phyloP scores from a whole-genome alignment of 2,329 filamentous ascomycete species.

The Ciborinia camelliae region DNA sequence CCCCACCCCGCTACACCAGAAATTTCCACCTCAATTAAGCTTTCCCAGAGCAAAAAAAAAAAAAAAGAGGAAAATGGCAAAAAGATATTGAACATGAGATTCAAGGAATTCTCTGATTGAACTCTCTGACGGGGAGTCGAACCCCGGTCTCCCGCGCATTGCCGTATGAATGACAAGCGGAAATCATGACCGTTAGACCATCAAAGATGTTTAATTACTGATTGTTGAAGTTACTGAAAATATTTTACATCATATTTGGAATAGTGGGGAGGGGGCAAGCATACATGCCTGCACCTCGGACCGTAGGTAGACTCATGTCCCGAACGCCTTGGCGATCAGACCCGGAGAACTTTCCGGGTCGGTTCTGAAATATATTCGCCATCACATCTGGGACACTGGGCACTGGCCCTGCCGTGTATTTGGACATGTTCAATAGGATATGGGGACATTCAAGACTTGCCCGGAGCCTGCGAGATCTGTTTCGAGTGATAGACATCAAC shows the following conservation, averaged over 20 bases:
- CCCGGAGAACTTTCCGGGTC: neutral
- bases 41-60: neutral
- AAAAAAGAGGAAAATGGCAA: neutral
- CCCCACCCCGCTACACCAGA: neutral
- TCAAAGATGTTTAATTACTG: slow-evolving; percentile 25
- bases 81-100: neutral
- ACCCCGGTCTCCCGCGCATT: slow-evolving; percentile 32
- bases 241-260: no score
- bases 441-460: slow-evolving; percentile 41
- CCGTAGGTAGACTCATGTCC: no score
- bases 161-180: slow-evolving; percentile 35
- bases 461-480: slow-evolving; percentile 40
- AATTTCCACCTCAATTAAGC: no score
- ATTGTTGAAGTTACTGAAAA: no score
- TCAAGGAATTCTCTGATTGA: neutral
- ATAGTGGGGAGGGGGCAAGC: no score
- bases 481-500: slow-evolving; percentile 37
- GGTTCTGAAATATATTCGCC: slow-evolving; percentile 47
- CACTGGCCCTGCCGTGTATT: slow-evolving; percentile 39
- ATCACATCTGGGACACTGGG: slow-evolving; percentile 54
- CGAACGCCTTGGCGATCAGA: neutral
- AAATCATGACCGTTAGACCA: slow-evolving; percentile 41
- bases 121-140: slow-evolving; percentile 33
- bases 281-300: no score
- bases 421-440: slow-evolving; percentile 52